Base-by-base conservation (phyloP, 2,329 filamentous ascomycete species). In the Fusarium sp. region DNA sequence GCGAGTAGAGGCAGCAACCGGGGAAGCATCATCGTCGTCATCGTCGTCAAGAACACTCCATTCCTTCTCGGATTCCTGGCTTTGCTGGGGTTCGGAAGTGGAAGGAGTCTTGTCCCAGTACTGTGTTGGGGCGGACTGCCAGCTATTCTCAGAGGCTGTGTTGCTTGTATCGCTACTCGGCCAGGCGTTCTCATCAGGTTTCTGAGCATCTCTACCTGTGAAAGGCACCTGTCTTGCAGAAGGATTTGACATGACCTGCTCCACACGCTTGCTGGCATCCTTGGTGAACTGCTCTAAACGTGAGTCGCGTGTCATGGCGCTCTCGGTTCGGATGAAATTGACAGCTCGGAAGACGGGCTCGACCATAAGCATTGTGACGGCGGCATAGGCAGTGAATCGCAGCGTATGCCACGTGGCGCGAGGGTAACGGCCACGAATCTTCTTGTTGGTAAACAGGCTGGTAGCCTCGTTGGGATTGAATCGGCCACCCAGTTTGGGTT, bases 21-120 rank as follows among this genome's bases (percentile, higher is more conserved):
- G 80, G 2, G 80, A 82, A 33, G 77, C 78, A 51, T 81, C 78
- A 33, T 80, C 19, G 19, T 19, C 79, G 6, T 75, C 70, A 17
- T 71, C 66, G 21, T 68, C 67, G 21, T 68, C 56, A 41, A 71
- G 53, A 35, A 57, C 49, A 39, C 58, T 66, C 73, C 72, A 75
- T 19, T 63, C 53, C 29, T 64, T 44, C 19, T 38, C 49, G n/a
- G 53, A 41, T 29, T 31, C 50, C 17, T 61, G 64, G 13, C 35
- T 52, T 50, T 61, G 57, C 27, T 60, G 45, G 17, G 45, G 25
- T 38, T 50, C 14, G 3, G 50, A n/a, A 17, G 50, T 43, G 11
- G 47, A 29, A 10, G 39, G 39, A 11, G 27, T 17, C 23, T 48
- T 49, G 21, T 39, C 44, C 65, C 62, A 67, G 17, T 49, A 36